phyloP scores from a whole-genome alignment of 2,329 filamentous ascomycete genomes.

The Fusarium pseudocircinatum region DNA sequence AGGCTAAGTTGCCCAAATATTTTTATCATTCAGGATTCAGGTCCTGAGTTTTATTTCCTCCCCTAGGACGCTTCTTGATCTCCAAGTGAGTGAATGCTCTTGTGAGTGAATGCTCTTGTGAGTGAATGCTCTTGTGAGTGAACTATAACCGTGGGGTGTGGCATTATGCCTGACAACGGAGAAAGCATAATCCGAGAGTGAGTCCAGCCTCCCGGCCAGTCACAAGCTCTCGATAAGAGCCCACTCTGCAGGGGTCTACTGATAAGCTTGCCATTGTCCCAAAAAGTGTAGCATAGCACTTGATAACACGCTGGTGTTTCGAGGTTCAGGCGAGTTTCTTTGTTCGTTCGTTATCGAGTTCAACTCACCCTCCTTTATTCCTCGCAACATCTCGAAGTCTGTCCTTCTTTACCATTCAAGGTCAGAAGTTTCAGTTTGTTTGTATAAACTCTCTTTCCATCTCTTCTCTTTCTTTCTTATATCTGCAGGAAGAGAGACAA shows the following conservation, averaged over 20 bases:
- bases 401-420: neutral
- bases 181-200: slow-evolving; percentile 17
- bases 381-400: slow-evolving; percentile 6
- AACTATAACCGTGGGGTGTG: neutral
- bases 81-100: neutral
- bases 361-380: slow-evolving; percentile 2
- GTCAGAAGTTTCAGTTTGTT: neutral
- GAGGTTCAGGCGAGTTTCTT: slow-evolving; percentile 16
- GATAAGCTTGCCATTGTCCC: slow-evolving; percentile 30
- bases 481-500: slow-evolving; percentile 35
- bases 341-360: slow-evolving; percentile 13
- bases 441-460: neutral
- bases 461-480: slow-evolving; percentile 5
- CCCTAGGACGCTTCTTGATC: neutral
- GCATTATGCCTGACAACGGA: neutral
- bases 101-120: neutral
- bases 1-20: neutral
- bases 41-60: neutral
- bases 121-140: neutral
- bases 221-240: slow-evolving; percentile 30
- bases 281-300: slow-evolving; percentile 36
- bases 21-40: neutral
- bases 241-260: slow-evolving; percentile 11
- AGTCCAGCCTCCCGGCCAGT: slow-evolving; percentile 38
- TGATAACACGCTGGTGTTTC: slow-evolving; percentile 52